phyloP scores from a whole-genome alignment of 805 yeast genomes.

The Spathaspora sp. region DNA sequence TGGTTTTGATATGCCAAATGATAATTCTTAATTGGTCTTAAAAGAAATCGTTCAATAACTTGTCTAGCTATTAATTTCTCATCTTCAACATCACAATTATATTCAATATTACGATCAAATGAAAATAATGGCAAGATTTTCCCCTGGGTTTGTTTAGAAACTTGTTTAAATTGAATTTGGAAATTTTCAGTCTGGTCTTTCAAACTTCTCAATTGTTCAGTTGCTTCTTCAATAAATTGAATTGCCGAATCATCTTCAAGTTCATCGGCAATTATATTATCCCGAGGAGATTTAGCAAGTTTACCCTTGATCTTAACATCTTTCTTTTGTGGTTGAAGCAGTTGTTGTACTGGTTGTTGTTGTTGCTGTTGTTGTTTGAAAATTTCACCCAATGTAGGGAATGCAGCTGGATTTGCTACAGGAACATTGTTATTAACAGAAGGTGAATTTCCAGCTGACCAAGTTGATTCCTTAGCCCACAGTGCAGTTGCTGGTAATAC shows the following conservation, averaged over 20 bases:
- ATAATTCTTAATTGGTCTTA: conserved; percentile 41
- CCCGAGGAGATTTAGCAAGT: conserved; percentile 28
- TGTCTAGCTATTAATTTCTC: conserved; percentile 34
- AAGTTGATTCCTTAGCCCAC: conserved; percentile 43
- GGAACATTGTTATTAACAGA: conserved; percentile 30
- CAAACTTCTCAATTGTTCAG: conserved; percentile 37
- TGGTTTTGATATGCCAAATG: conserved; percentile 45
- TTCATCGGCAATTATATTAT: conserved; percentile 43
- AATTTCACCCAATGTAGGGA: conserved; percentile 56
- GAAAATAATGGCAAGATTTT: conserved; percentile 46
- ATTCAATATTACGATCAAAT: conserved; percentile 30
- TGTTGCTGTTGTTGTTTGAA: conserved; percentile 35
- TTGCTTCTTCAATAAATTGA: conserved; percentile 45
- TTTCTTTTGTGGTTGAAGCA: conserved; percentile 15
- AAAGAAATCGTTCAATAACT: conserved; percentile 37
- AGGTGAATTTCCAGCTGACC: conserved; percentile 32
- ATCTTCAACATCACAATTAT: conserved; percentile 31
- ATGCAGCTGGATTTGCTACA: conserved; percentile 48
- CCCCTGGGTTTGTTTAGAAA: conserved; percentile 6
- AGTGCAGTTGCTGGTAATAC: conserved; percentile 71
- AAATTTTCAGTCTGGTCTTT: conserved; percentile 28
- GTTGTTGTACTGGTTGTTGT: conserved; percentile 18
- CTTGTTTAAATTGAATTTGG: conserved; percentile 29
- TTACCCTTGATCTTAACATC: conserved; percentile 7
- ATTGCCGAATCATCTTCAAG: conserved; percentile 47